Percentiles rank a stretch among this genome's conserved stretches.
Conservation (phyloP, 495 filamentous ascomycete genomes). For the Aspergillus baeticus region DNA sequence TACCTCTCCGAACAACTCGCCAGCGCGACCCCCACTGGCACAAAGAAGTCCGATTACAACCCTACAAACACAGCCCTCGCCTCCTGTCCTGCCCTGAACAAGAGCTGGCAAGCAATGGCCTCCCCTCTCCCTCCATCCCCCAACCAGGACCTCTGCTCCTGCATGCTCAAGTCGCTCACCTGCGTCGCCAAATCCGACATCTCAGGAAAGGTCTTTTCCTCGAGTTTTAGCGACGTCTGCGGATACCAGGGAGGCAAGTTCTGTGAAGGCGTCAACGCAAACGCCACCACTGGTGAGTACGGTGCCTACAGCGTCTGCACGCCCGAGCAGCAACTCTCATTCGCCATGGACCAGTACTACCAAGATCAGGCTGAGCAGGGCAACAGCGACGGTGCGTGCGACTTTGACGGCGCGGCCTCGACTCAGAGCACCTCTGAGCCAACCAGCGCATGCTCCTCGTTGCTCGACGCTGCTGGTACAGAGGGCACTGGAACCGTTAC, state of each 20-base stretch:
- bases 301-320: slow-evolving; percentile 87
- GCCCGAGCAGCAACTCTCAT: slow-evolving; percentile 71
- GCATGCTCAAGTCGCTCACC: slow-evolving; percentile 69
- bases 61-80: slow-evolving; percentile 68
- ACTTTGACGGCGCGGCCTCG: slow-evolving; percentile 70
- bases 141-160: slow-evolving; percentile 72
- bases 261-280: slow-evolving; percentile 71
- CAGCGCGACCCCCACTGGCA: slow-evolving; percentile 60
- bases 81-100: slow-evolving; percentile 64
- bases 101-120: slow-evolving; percentile 65
- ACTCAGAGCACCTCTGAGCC: slow-evolving; percentile 43
- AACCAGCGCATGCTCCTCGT: slow-evolving; percentile 49
- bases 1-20: slow-evolving; percentile 68
- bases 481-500: slow-evolving; percentile 64
- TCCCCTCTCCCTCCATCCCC: slow-evolving; percentile 74
- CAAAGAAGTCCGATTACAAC: slow-evolving; percentile 60
- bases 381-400: slow-evolving; percentile 59
- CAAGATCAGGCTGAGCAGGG: slow-evolving; percentile 49
- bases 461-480: slow-evolving; percentile 58
- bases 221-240: slow-evolving; percentile 76
- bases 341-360: slow-evolving; percentile 80
- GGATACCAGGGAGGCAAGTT: slow-evolving; percentile 41
- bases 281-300: slow-evolving; percentile 70
- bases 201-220: slow-evolving; percentile 51
- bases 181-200: slow-evolving; percentile 61